Evolutionary conservation across 2,329 filamentous ascomycete genomes (phyloP), one percentile per base, ranked within the genome.

Genomic region (Dactylella cylindrospora): DNA sequence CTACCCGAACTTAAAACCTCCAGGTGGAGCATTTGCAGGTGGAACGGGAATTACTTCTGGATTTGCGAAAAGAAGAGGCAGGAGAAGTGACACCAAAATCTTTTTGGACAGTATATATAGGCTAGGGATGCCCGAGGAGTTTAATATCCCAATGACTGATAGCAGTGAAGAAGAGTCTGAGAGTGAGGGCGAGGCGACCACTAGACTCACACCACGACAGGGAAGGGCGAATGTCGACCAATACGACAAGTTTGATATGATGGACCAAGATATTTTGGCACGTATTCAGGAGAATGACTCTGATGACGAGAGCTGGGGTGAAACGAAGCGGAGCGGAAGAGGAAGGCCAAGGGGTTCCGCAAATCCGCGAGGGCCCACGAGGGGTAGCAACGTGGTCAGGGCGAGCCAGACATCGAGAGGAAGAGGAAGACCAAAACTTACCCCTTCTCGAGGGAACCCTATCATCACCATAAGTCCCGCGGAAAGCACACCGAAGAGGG

Each of bases 161-260:
- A 62, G 49, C 38, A 53, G 55, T 32, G 41, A 61, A 17, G 19
- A 17, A 15, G 47, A 49, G 8, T 36, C 39, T 25, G 43, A 45
- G 3, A 38, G 39, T 5, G 43, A 54, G 13, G 22, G 40, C n/a
- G n/a, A n/a, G n/a, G n/a, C n/a, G n/a, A n/a, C n/a, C n/a, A n/a
- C n/a, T n/a, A n/a, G n/a, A n/a, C n/a, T n/a, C n/a, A n/a, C n/a
- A n/a, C n/a, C n/a, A n/a, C n/a, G n/a, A n/a, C n/a, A n/a, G n/a
- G n/a, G 31, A 15, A 17, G 43, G n/a, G 43, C 44, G 13, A 43
- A 35, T 26, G 32, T 25, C 22, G 38, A 26, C 20, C 57, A 62
- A 40, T 62, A 62, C 38, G 57, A 62, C 47, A 62, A 62, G 32
- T 62, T 62, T 39, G 49, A 50, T 36, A 62, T 54, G 31, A 54